These are phyloP conservation scores for Suillus brevipes DNA, from an alignment of 768 basidiomycete species.

Conservation along the genomic window DNA sequence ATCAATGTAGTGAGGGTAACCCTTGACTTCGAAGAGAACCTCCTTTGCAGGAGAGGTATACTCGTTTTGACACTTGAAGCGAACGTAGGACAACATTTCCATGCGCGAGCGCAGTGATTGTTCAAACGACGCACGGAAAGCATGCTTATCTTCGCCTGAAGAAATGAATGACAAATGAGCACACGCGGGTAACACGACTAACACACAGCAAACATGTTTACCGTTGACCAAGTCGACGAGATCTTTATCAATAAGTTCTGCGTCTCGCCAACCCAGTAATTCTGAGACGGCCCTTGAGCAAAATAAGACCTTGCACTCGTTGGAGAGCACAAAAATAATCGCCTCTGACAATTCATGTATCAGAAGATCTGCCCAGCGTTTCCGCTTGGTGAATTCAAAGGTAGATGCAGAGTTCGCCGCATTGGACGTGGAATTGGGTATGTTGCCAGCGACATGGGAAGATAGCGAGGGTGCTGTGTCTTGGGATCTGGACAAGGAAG, in stretches of 20 bases:
- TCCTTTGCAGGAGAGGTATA: conserved; percentile 38
- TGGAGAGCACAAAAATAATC: conserved; percentile 66
- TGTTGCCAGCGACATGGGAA: not conserved
- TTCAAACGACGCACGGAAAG: conserved; percentile 50
- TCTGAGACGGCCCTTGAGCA: conserved; percentile 68
- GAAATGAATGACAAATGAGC: conserved; percentile 8
- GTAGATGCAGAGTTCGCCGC: conserved; percentile 21
- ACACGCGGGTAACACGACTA: conserved; percentile 10
- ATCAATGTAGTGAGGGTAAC: conserved; percentile 53
- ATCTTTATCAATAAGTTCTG: conserved; percentile 69
- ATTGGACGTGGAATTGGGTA: not conserved
- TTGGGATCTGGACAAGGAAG: not conserved
- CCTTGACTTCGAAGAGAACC: conserved; percentile 71
- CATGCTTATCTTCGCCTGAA: conserved; percentile 56
- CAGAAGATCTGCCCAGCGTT: conserved; percentile 83
- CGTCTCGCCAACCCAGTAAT: conserved; percentile 74
- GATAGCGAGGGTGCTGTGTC: not conserved
- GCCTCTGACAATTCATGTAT: conserved; percentile 75
- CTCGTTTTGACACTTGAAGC: conserved; percentile 52
- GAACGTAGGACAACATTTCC: conserved; percentile 60
- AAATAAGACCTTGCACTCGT: conserved; percentile 62
- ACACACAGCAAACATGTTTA: conserved; percentile 33
- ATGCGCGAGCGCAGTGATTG: conserved; percentile 49
- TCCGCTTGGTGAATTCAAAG: conserved; percentile 86
- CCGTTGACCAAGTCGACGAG: conserved; percentile 66